Percentiles rank a stretch among this genome's conserved stretches.
Conservation (phyloP, 2,329 filamentous ascomycete genomes). For the Aspergillus sp. region DNA sequence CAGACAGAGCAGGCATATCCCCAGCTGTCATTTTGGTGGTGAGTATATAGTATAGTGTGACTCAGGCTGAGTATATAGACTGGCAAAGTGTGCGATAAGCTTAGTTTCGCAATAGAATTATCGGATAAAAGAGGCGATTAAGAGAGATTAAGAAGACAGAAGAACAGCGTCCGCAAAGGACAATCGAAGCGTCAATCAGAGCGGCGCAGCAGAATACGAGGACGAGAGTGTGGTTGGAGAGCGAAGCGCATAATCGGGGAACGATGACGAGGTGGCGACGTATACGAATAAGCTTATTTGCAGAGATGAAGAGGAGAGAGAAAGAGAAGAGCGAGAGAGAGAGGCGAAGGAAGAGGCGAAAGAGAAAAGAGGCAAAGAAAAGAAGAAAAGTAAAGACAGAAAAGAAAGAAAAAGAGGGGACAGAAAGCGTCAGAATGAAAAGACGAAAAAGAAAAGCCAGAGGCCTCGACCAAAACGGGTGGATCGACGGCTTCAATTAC, state of each 20-base stretch:
- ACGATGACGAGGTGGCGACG: background rate
- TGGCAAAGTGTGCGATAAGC: background rate
- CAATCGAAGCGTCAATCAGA: too few relatives aligned
- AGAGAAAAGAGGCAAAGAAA: conserved; percentile 1
- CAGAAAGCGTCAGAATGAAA: conserved; percentile 3
- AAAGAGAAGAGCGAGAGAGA: conserved; percentile 3
- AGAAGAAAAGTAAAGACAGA: conserved; percentile 3
- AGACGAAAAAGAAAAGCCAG: conserved; percentile 1
- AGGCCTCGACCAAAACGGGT: too few relatives aligned
- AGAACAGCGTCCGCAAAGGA: too few relatives aligned
- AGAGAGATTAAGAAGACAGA: too few relatives aligned
- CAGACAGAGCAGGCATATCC: conserved; percentile 11
- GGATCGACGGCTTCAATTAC: too few relatives aligned
- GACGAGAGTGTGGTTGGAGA: too few relatives aligned
- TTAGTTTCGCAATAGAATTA: too few relatives aligned
- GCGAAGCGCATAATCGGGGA: conserved; percentile 1
- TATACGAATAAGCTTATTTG: background rate
- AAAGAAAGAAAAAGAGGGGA: conserved; percentile 3
- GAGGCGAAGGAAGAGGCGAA: conserved; percentile 3
- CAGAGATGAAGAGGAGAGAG: background rate
- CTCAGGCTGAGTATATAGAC: background rate
- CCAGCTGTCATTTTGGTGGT: background rate
- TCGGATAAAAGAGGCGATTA: too few relatives aligned
- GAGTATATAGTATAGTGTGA: background rate
- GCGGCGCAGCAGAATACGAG: too few relatives aligned